A percentile compares a stretch with the other conserved stretches of the same genome.
Evolutionary conservation across 345 rosid species (phyloP).

Genomic region (Atalantia buxifolia): DNA sequence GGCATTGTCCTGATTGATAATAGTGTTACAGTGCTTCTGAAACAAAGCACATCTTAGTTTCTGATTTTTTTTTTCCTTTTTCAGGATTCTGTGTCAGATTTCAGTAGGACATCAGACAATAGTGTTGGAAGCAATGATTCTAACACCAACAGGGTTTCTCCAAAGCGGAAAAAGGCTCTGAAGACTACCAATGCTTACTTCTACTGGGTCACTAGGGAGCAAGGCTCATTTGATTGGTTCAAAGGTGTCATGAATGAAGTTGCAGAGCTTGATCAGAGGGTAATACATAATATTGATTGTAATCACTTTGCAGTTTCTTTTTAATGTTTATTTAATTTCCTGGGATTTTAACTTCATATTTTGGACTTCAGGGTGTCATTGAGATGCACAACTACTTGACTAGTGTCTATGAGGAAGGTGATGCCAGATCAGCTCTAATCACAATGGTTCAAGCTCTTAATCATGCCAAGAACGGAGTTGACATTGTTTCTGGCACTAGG

Average conservation of each 20-base stretch:
- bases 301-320: not conserved
- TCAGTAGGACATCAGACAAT: conserved; percentile 64
- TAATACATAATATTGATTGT: conserved; percentile 19
- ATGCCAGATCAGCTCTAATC: conserved; percentile 97
- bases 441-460: conserved; percentile 99
- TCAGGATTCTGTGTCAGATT: conserved; percentile 68
- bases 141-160: conserved; percentile 33
- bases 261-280: conserved; percentile 93
- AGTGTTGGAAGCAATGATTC: conserved; percentile 58
- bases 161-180: conserved; percentile 51
- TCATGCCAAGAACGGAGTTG: conserved; percentile 95
- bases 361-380: conserved; percentile 69
- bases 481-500: conserved; percentile 94
- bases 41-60: conserved; percentile 3
- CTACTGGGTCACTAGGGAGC: conserved; percentile 99
- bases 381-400: conserved; percentile 99
- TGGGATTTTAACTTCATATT: not conserved
- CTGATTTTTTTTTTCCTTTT: not conserved
- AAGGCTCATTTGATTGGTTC: conserved; percentile 99
- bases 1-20: not conserved
- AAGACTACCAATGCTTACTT: conserved; percentile 92
- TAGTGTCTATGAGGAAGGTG: conserved; percentile 99
- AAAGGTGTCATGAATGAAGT: conserved; percentile 98
- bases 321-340: not conserved
- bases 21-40: not conserved